Evolutionary conservation across 495 filamentous ascomycete genomes (phyloP).

Genomic region (Penicillium atrosanguineum): DNA sequence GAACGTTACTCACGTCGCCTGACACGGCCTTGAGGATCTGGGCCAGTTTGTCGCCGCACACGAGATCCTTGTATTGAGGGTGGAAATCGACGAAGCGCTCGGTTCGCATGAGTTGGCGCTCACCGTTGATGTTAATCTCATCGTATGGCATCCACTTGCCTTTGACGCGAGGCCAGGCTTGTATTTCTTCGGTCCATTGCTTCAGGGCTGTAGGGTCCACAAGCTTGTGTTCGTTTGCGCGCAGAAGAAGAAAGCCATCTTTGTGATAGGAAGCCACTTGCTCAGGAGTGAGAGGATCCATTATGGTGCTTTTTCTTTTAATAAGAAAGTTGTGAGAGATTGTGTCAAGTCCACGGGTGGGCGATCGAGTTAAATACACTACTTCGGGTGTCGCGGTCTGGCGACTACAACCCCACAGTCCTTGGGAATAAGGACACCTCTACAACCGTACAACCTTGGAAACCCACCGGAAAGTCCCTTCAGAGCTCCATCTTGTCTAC

Average conservation of each 20-base stretch:
- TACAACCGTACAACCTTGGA: no score
- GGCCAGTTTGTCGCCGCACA: conserved; percentile 31
- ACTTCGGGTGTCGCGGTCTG: no score
- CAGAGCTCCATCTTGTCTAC: background rate
- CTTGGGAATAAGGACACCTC: no score
- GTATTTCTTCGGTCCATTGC: conserved; percentile 40
- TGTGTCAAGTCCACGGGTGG: no score
- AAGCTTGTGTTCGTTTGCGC: conserved; percentile 25
- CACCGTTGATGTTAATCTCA: conserved; percentile 39
- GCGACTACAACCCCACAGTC: no score
- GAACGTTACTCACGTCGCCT: conserved; percentile 18
- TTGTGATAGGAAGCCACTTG: conserved; percentile 34
- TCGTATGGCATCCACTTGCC: conserved; percentile 48
- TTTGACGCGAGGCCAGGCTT: conserved; percentile 35
- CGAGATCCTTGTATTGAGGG: conserved; percentile 29
- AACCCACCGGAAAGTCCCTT: background rate
- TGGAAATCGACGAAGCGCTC: conserved; percentile 45
- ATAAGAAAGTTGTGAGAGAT: no score
- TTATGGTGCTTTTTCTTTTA: background rate
- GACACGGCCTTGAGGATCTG: conserved; percentile 35
- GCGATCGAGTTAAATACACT: no score
- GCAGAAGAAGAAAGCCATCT: conserved; percentile 39
- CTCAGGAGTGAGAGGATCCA: conserved; percentile 20
- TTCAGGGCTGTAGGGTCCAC: conserved; percentile 29
- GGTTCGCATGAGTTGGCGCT: conserved; percentile 42